Evolutionary conservation across 305 asterid species (phyloP), one percentile per base, ranked within the genome.

Genomic region (Fraxinus sp.): DNA sequence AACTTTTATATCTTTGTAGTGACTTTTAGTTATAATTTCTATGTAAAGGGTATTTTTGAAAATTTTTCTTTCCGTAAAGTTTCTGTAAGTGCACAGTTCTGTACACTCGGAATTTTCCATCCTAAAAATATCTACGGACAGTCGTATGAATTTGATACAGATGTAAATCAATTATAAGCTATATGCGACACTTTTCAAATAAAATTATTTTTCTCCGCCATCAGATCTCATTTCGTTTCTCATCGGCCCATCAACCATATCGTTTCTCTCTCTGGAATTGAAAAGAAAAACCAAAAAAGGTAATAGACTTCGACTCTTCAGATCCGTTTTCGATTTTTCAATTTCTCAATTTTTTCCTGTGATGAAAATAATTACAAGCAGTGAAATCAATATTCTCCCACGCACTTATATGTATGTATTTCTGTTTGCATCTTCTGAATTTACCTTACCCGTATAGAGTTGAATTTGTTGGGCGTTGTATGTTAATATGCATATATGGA

Each of bases 271-370:
- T 81, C 76, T 68, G 18, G n/a, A 46, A 81, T 82, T 78, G 80
- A 78, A 52, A 81, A 83, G 41, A 28, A 14, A 13, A 46, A 5
- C 24, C 3, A 26, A 55, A 82, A 68, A 83, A 83, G 90, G 92
- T 89, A 75, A 30, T 86, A 6, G 37, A 64, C 72, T 85, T 86
- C 7, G 37, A 62, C 75, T 85, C 74, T 83, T 82, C 77, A 84
- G 93, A 90, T 90, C 93, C 87, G 72, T 73, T 85, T 83, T 20
- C 52, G 8, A 85, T 24, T 64, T 83, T 79, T 28, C 35, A 76
- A 10, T 81, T 86, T 55, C 80, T 26, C 18, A 68, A 28, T 3
- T 11, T 66, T 24, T 13, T 14, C 20, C 32, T 16, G 0, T 9
- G 74, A 66, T 66, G 74, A 4, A 66, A 33, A 22, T 26, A 66